Evolutionary conservation across 495 filamentous ascomycete species (phyloP).

Genomic region (Polyplosphaeria fusca): DNA sequence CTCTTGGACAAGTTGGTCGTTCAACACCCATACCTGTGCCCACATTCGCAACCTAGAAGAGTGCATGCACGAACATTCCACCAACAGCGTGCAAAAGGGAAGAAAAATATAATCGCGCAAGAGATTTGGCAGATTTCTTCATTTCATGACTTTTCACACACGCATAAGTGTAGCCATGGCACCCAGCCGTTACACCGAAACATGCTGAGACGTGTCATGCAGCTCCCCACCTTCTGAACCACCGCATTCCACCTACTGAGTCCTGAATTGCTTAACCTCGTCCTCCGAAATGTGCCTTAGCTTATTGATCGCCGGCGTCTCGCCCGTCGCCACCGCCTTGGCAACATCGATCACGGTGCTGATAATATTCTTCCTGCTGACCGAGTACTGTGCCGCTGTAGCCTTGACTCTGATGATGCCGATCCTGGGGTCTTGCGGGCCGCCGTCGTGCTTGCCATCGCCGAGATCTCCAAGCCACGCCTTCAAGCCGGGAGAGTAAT

Average conservation of each 20-base stretch:
- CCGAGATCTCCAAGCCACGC: conserved; percentile 90
- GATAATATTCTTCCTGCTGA: conserved; percentile 52
- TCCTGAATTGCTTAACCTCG: conserved; percentile 54
- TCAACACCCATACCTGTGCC: too few species aligned
- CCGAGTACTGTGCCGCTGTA: conserved; percentile 60
- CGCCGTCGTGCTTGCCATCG: conserved; percentile 82
- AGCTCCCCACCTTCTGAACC: too few species aligned
- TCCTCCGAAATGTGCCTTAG: conserved; percentile 69
- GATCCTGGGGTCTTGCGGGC: conserved; percentile 76
- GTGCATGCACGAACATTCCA: too few species aligned
- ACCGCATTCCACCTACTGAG: conserved; percentile 21
- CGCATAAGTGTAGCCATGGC: too few species aligned
- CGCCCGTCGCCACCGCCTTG: conserved; percentile 70
- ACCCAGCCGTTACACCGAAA: too few species aligned
- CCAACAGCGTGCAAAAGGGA: too few species aligned
- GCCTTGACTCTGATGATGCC: conserved; percentile 65
- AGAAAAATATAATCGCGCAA: too few species aligned
- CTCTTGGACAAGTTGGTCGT: too few species aligned
- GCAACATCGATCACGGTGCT: conserved; percentile 66
- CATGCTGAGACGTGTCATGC: too few species aligned
- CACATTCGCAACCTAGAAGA: too few species aligned
- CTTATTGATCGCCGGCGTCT: conserved; percentile 70
- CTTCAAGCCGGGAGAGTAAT: conserved; percentile 73
- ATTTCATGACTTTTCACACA: too few species aligned
- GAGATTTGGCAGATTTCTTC: too few species aligned